Percentiles rank a stretch among this genome's conserved stretches.
Evolutionary conservation across 164 flowering plant genomes (phyloP).

Genomic region (Cinnamomum chago): DNA sequence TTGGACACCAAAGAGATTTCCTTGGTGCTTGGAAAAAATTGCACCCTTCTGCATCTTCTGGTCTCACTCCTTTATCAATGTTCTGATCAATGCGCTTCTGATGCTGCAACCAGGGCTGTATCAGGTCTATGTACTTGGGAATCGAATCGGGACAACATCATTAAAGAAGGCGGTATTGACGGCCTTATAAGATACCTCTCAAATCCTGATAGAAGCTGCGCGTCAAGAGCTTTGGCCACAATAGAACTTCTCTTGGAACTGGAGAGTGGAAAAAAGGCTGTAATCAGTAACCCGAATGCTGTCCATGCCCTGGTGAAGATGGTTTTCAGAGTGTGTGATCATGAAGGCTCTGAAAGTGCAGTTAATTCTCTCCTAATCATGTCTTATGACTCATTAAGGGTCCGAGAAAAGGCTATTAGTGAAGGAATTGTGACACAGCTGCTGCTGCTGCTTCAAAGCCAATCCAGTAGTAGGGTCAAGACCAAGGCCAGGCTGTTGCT

Average conservation of each 20-base stretch:
- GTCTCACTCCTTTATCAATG: constrained; percentile 21
- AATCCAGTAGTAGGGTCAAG: constrained; percentile 49
- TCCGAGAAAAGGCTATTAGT: constrained; percentile 42
- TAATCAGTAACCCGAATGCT: constrained; percentile 30
- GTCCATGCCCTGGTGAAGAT: constrained; percentile 47
- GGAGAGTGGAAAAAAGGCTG: constrained; percentile 36
- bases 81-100: constrained; percentile 24
- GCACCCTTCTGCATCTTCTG: constrained; percentile 18
- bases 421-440: constrained; percentile 59
- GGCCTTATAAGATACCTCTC: constrained; percentile 35
- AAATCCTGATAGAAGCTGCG: constrained; percentile 9
- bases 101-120: constrained; percentile 36
- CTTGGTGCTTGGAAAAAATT: constrained; percentile 23
- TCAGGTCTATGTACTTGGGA: constrained; percentile 31
- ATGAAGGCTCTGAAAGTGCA: constrained; percentile 59
- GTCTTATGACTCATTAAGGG: constrained; percentile 33
- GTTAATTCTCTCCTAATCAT: constrained; percentile 34
- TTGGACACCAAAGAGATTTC: constrained; percentile 33
- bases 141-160: constrained; percentile 24
- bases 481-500: constrained; percentile 61
- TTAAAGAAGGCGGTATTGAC: constrained; percentile 32
- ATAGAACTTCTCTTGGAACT: constrained; percentile 37
- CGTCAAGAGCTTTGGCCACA: constrained; percentile 30
- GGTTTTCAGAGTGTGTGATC: constrained; percentile 60
- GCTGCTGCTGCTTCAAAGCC: constrained; percentile 64